Base-by-base conservation (phyloP, 306 rosid genomes). In the Hippophae gyantsensis region DNA sequence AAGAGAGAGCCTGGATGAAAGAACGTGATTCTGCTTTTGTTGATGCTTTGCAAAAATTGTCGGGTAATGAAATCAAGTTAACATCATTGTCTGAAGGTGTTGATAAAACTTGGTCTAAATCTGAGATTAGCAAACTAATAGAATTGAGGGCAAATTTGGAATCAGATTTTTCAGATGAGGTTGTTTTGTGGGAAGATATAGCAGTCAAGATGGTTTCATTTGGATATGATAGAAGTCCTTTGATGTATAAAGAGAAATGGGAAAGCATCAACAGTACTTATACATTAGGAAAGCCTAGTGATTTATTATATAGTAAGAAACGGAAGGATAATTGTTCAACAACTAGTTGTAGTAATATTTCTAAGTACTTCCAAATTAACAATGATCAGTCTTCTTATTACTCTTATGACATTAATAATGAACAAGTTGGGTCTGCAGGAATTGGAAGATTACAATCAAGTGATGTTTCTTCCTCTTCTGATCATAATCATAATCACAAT, bases 1-100 rank as follows among this genome's bases (percentile, higher is more conserved):
- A 79, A 61, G 97, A 93, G 79, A 82, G 94, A 63, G 88, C 90
- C 5, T 93, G 97, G 99, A 84, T 93, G 64, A 90, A 93, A 76
- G 81, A 95, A 3, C 79, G 97, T 38, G 99, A 88, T 67, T 69
- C 84, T 10, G 82, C 95, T 58, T 63, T 93, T 13, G 88, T 88
- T 81, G 97, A 86, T 12, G 82, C 95, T 46, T 74, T 93, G 60
- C 84, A 86, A 9, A 93, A 79, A 48, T 7, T 88, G 63, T 76
- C 82, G 1, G 85, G 84, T n/a, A 65, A 72, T 58, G 74, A 75
- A 48, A 60, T 67, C 13, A 66, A 76, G 38, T 32, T 32, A 42
- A 64, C 52, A 6, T 57, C 76, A 0, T 43, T 58, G 9, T 60
- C 40, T 56, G 82, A 70, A 12, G 72, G 18, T 53, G 78, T 67